Evolutionary conservation across 192 early-diverging fungal genomes (phyloP).

Genomic region (Backusella macrospora): DNA sequence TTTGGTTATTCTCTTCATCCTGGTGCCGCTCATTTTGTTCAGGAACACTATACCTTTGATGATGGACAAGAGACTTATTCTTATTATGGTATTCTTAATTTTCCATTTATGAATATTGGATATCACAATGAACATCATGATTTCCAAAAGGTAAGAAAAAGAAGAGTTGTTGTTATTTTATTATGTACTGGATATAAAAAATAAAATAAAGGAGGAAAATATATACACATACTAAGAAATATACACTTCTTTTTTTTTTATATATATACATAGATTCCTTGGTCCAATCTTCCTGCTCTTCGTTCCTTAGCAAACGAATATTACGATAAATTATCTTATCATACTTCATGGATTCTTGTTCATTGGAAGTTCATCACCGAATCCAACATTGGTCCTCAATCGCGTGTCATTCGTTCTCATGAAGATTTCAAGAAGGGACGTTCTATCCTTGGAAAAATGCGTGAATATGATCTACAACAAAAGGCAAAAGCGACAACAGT

Average conservation of each 20-base stretch:
- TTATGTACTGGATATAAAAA: background rate
- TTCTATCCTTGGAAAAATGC: constrained; percentile 57
- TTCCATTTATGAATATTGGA: constrained; percentile 91
- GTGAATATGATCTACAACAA: constrained; percentile 9
- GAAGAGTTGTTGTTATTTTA: background rate
- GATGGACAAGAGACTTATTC: constrained; percentile 96
- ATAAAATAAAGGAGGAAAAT: background rate
- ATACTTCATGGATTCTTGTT: constrained; percentile 86
- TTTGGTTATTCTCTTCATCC: constrained; percentile 91
- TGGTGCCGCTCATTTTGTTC: constrained; percentile 94
- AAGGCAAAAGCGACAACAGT: background rate
- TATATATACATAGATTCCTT: constrained; percentile 61
- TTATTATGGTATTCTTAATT: constrained; percentile 93
- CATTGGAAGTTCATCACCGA: constrained; percentile 83
- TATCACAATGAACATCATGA: constrained; percentile 99
- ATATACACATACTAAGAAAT: background rate
- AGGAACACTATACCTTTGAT: constrained; percentile 96
- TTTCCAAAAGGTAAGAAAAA: constrained; percentile 63
- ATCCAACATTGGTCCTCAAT: constrained; percentile 77
- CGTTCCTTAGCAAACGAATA: constrained; percentile 84
- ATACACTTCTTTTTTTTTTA: background rate
- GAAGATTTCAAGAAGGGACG: constrained; percentile 77
- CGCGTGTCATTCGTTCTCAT: constrained; percentile 71
- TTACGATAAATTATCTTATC: constrained; percentile 83
- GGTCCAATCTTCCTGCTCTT: constrained; percentile 83